Evolutionary conservation across 345 rosid genomes (phyloP), one percentile per base, ranked within the genome.

Genomic region (Aquilaria yunnanensis): DNA sequence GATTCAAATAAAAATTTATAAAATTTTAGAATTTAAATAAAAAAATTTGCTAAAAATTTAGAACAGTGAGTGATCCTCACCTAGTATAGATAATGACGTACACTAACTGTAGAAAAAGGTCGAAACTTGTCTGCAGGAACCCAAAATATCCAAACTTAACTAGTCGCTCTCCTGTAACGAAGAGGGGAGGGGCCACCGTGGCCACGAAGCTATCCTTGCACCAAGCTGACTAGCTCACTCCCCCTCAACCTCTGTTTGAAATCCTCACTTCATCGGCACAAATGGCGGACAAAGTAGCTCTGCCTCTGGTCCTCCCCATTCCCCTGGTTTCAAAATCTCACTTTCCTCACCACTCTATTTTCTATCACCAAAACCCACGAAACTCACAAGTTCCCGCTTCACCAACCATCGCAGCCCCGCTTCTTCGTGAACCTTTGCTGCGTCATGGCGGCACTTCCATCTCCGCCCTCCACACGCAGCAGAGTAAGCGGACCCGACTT

Each of bases 221-320:
- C 7, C 43, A 5, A 37, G 43, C 7, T 37, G 43, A 37, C 43
- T 37, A 37, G 43, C 43, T 3, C 43, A 37, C 7, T 0, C 5
- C 43, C 43, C 4, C 4, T 7, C 43, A 37, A 37, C 43, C 43
- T 37, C 8, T 9, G 43, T 3, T 37, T 37, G 7, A 37, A 53
- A 41, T 37, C 16, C 53, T 52, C 66, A 41, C 16, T 33, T 34
- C n/a, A n/a, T 62, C 50, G 43, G 37, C 54, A 4, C 9, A 3
- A 66, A 93, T 93, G 98, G 88, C 92, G 13, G 90, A 87, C 63
- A 93, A 79, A 60, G 72, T 87, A 16, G 82, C 88, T 60, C 79
- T 84, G 0, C 93, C 96, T 49, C 91, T 87, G 63, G 79, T 87
- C 64, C 80, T 89, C 59, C 89, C 91, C 2, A 81, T 31, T 47